Percentiles rank a stretch among this genome's conserved stretches.
Evolutionary conservation across 306 rosid genomes (phyloP).

Genomic region (Glycine soja): DNA sequence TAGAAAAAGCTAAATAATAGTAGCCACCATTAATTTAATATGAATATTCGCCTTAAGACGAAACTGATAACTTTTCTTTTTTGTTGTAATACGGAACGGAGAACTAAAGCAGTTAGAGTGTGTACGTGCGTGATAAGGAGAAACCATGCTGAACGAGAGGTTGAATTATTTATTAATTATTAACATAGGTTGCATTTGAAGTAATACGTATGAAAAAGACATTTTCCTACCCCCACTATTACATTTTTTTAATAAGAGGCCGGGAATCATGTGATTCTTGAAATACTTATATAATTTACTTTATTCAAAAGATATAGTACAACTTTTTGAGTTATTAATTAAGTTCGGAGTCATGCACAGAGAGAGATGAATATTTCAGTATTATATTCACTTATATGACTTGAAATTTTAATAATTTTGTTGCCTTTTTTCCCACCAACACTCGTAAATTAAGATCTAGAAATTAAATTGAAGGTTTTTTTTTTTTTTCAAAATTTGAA

Average conservation of each 20-base stretch:
- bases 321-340: neutral
- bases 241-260: neutral
- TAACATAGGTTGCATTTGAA: neutral
- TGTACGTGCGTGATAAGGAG: neutral
- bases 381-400: neutral
- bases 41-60: neutral
- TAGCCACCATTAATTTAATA: neutral
- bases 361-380: neutral
- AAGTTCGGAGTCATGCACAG: neutral
- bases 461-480: neutral
- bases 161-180: neutral
- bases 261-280: conserved; percentile 7
- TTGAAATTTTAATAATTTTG: too few relatives aligned
- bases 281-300: neutral
- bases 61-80: neutral
- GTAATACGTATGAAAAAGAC: neutral
- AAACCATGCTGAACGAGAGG: neutral
- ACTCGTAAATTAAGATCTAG: neutral
- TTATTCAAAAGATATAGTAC: too few relatives aligned
- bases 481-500: too few relatives aligned
- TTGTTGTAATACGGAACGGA: neutral
- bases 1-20: neutral
- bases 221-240: conserved; percentile 1
- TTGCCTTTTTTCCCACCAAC: neutral
- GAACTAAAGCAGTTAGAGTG: neutral